Evolutionary conservation across 2,329 filamentous ascomycete genomes (phyloP), one percentile per base, ranked within the genome.

Genomic region (Fusarium phyllophilum): DNA sequence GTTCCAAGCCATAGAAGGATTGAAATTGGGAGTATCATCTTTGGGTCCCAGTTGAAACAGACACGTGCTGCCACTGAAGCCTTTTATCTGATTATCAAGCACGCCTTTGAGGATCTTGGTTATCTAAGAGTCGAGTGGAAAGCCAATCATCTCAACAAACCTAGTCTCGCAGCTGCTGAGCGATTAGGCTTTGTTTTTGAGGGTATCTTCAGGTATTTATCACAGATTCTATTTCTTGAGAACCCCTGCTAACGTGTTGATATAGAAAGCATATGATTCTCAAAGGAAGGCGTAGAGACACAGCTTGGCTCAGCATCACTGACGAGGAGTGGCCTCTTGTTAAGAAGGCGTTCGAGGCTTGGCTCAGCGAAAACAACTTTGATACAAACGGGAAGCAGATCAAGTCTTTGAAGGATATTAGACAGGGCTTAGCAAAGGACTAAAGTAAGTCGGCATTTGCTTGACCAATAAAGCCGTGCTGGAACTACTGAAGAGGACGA

Each of bases 91-190:
- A 78, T 91, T n/a, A 83, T 88, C 48, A 81, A 82, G 42, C 83
- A 89, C 62, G 85, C 85, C 0, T 89, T 92, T 72, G 76, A 88
- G 8, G 83, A 84, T 5, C 77, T 91, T 29, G 84, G 86, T 0
- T 90, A 89, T 76, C 79, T 86, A 8, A 83, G 90, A 13, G 85
- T 91, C 8, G 90, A 92, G 78, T 92, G 91, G 90, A 92, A 92
- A 75, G 89, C 88, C 60, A 86, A 92, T 76, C 73, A 83, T 22
- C 80, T 89, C 17, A 92, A 92, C 76, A 82, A 74, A 41, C 82
- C 86, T 1, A 90, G 88, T 49, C 81, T 84, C 20, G 81, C 84
- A 8, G 90, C 90, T 0, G 91, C 90, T 1, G 64, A 81, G 72
- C 81, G 91, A 6, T 78, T 91, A 14, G 91, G 91, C 0, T 92